A percentile compares a stretch with the other conserved stretches of the same genome.
phyloP scores from a whole-genome alignment of 1,139 yeast species.

The Magnusiomyces sp. region DNA sequence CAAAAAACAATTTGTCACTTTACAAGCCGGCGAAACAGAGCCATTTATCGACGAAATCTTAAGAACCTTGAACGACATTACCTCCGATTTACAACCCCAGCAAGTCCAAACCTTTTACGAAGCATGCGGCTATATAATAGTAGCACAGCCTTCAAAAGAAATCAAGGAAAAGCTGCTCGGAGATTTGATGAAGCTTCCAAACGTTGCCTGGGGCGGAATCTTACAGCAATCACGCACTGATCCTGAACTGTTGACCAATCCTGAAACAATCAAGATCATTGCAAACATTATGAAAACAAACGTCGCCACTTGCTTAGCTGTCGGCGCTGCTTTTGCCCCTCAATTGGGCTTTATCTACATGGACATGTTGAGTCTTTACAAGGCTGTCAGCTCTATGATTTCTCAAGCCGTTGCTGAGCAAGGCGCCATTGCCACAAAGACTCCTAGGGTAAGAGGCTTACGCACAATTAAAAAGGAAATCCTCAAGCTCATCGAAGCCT shows the following conservation, averaged over 20 bases:
- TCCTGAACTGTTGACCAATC: slow-evolving; percentile 71
- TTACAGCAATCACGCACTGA: slow-evolving; percentile 82
- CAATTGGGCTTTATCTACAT: slow-evolving; percentile 82
- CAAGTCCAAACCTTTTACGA: slow-evolving; percentile 97
- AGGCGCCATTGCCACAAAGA: slow-evolving; percentile 83
- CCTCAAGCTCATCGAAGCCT: slow-evolving; percentile 80
- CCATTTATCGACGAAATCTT: slow-evolving; percentile 92
- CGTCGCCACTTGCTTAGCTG: slow-evolving; percentile 84
- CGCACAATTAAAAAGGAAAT: slow-evolving; percentile 95
- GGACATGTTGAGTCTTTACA: slow-evolving; percentile 83
- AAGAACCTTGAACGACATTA: slow-evolving; percentile 69
- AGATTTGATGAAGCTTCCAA: slow-evolving; percentile 85
- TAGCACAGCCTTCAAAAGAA: slow-evolving; percentile 63
- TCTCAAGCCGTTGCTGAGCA: slow-evolving; percentile 70
- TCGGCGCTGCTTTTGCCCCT: slow-evolving; percentile 86
- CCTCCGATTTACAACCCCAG: slow-evolving; percentile 91
- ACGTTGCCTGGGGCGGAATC: slow-evolving; percentile 88
- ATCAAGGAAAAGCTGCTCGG: slow-evolving; percentile 64
- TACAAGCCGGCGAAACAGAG: slow-evolving; percentile 78
- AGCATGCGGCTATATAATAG: slow-evolving; percentile 91
- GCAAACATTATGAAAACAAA: slow-evolving; percentile 92
- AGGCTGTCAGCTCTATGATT: slow-evolving; percentile 84
- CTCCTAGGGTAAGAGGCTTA: slow-evolving; percentile 91
- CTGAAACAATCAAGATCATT: slow-evolving; percentile 85
- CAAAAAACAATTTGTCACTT: slow-evolving; percentile 87